Evolutionary conservation across 1,284 basidiomycete genomes (phyloP), one percentile per base, ranked within the genome.

Genomic region (Omphalotus olearius): DNA sequence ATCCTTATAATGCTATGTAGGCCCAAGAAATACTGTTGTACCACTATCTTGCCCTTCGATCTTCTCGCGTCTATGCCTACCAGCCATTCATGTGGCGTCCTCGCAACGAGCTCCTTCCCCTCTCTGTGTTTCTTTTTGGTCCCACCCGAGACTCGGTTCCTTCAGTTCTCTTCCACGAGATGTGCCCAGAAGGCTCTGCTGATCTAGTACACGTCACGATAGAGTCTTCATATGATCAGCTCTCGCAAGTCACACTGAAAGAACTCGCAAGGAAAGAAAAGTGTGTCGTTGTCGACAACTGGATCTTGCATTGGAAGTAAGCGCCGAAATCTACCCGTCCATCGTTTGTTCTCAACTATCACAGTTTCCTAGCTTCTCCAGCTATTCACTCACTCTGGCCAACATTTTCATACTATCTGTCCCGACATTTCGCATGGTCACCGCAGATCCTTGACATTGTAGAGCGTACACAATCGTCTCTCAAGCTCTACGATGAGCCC

Each of bases 61-160:
- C 67, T 4, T 64, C 64, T 1, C 64, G 74, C 6, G 65, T 66
- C 5, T 75, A 74, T 54, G 68, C 69, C 9, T 74, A 73, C 53
- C 71, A 74, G 52, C 69, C 72, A 4, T 57, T 75, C 26, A 64
- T 74, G 39, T 75, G 73, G 72, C 64, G 71, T 17, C 67, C 70
- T 45, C 63, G 73, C 28, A 63, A 70, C 41, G 59, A 69, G 14
- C 64, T 69, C 23, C 56, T 59, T 0, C 72, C 74, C 6, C 57
- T 74, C 23, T 72, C 71, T 10, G 71, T 69, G 6, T 76, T 75
- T 43, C 62, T 76, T 13, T 55, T 56, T 7, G 71, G 72, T 16
- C 62, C 66, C 7, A 72, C 71, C 4, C 62, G 62, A 25, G 62
- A 61, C 20, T 60, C 67, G 16, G 62, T 75, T 25, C 69, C 62